Evolutionary conservation across 1,284 basidiomycete species (phyloP), one percentile per base, ranked within the genome.

Genomic region (Malassezia furfur): DNA sequence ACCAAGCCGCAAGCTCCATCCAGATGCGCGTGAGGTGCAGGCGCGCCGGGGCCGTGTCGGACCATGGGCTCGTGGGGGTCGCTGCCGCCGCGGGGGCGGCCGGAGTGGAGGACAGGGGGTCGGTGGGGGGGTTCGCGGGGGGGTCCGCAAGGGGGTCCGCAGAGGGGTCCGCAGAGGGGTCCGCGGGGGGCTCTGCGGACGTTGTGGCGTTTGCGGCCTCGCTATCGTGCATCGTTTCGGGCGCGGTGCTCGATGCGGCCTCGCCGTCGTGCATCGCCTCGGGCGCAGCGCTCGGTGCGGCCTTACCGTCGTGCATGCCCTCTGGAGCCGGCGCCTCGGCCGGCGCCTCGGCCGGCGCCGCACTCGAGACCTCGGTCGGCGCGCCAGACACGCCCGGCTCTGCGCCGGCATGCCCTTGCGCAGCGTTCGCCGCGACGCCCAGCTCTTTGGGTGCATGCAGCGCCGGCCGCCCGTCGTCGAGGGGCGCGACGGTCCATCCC

Each of bases 1-100:
- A 57, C 43, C 37, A 47, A 30, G 30, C 46, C 15, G 51, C 55
- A 3, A 57, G 51, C 46, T 57, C 55, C 3, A 48, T n/a, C 14
- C 32, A 55, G 14, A 48, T 15, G 21, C 40, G 53, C 22, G 25
- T 19, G n/a, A 30, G 39, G 22, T 37, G 47, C 12, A 28, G 25
- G 7, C 25, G 25, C 25, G 25, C 25, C 4, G 25, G 25, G 25
- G 25, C 3, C 4, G 25, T 7, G 7, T 28, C 25, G 25, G 25
- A 4, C 25, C 25, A 28, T 7, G n/a, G n/a, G n/a, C n/a, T n/a
- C n/a, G n/a, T n/a, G n/a, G n/a, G n/a, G n/a, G 11, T 37, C 30
- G 6, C 21, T 38, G 30, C 10, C 30, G 30, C 30, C 6, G 30
- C 30, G 30, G 30, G 30, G 30, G 30, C 5, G 30, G 5, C 30